Evolutionary conservation across 164 flowering plant genomes (phyloP).

Genomic region (Cinnamomum micranthum): DNA sequence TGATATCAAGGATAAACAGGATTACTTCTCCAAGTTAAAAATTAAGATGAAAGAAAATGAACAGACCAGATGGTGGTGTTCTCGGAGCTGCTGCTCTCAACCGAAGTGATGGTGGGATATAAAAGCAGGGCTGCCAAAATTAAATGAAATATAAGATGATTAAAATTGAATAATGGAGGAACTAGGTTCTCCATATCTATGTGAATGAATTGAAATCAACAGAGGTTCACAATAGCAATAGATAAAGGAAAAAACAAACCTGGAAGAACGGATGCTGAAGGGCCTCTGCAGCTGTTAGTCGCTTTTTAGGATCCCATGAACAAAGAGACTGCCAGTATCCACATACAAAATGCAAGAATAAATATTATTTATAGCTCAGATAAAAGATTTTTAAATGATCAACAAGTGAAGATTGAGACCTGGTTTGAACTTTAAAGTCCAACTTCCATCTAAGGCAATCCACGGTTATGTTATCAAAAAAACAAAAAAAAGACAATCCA

Average conservation of each 20-base stretch:
- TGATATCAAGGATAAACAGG: too few relatives aligned
- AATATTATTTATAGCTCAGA: too few relatives aligned
- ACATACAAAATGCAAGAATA: not conserved
- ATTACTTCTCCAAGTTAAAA: not conserved
- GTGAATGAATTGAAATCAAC: not conserved
- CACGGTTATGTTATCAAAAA: too few relatives aligned
- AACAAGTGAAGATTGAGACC: too few relatives aligned
- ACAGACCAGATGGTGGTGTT: constrained; percentile 86
- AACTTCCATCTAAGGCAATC: too few relatives aligned
- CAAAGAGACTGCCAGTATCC: constrained; percentile 41
- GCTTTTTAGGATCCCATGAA: constrained; percentile 57
- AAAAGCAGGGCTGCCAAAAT: constrained; percentile 69
- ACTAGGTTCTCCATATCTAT: not conserved
- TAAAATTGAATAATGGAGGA: not conserved
- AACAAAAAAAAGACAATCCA: too few relatives aligned
- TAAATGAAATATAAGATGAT: not conserved
- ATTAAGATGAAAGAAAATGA: not conserved
- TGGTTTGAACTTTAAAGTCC: too few relatives aligned
- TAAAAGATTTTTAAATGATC: too few relatives aligned
- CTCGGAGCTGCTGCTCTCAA: constrained; percentile 42
- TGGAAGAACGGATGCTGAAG: constrained; percentile 73
- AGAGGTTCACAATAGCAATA: not conserved
- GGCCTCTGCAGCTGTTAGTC: constrained; percentile 62
- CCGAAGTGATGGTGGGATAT: constrained; percentile 91
- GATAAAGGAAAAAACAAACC: constrained; percentile 20